Conservation (phyloP, 257 asterid species). For the Echium plantagineum region DNA sequence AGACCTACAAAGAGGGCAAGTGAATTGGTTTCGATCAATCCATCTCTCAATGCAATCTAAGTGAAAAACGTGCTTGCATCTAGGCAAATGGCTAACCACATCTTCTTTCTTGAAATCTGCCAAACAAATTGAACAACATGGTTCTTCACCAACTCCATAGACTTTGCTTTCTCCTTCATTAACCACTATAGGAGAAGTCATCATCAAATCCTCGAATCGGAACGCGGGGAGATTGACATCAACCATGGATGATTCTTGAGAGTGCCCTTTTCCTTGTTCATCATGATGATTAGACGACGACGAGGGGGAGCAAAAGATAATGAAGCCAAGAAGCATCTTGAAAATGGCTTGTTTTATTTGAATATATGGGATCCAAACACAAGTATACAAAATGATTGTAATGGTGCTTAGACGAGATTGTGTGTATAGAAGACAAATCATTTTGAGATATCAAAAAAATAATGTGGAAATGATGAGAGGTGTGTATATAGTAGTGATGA, state of each 20-base stretch:
- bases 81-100: constrained; percentile 33
- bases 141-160: constrained; percentile 15
- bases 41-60: constrained; percentile 47
- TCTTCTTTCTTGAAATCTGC: constrained; percentile 37
- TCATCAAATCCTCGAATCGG: constrained; percentile 8
- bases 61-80: constrained; percentile 54
- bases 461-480: not conserved
- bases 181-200: not conserved
- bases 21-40: constrained; percentile 39
- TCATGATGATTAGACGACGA: not conserved
- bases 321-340: not conserved
- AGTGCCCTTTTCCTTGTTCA: not conserved
- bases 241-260: not conserved
- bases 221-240: constrained; percentile 1
- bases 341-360: constrained; percentile 7
- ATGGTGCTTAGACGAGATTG: constrained; percentile 11
- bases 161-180: not conserved
- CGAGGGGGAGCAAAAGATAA: not conserved
- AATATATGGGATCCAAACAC: constrained; percentile 14
- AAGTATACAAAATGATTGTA: constrained; percentile 14
- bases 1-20: constrained; percentile 64
- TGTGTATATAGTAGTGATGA: not conserved
- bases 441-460: not conserved
- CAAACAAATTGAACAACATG: constrained; percentile 53
- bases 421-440: constrained; percentile 18